Percentiles rank a stretch among this genome's conserved stretches.
These are phyloP conservation scores for Extremus antarcticus DNA, from an alignment of 495 filamentous ascomycete species.

Conservation along the genomic window DNA sequence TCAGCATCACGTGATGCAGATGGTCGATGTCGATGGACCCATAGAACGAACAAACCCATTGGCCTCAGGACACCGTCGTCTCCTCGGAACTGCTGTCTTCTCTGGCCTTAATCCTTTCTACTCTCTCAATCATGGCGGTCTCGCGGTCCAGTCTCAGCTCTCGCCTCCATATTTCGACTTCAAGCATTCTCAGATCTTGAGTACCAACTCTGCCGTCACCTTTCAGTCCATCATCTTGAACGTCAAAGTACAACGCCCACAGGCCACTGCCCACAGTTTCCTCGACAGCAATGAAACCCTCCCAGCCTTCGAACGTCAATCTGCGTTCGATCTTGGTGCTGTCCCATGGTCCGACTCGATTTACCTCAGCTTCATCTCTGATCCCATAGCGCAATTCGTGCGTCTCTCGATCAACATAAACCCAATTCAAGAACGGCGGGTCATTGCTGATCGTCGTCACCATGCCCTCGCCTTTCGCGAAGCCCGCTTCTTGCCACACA, in stretches of 20 bases:
- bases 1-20: no score
- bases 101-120: conserved; percentile 3
- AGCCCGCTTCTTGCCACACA: conserved; percentile 3
- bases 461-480: conserved; percentile 21
- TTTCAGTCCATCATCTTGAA: conserved; percentile 35
- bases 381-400: conserved; percentile 28
- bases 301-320: conserved; percentile 29
- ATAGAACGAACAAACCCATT: background rate
- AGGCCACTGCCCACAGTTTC: conserved; percentile 23
- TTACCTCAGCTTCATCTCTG: conserved; percentile 22
- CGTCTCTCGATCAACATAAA: conserved; percentile 26
- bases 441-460: conserved; percentile 27
- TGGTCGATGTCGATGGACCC: no score
- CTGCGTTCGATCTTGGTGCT: conserved; percentile 26
- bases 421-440: conserved; percentile 29
- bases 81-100: background rate
- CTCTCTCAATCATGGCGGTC: conserved; percentile 5
- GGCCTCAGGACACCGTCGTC: conserved; percentile 2
- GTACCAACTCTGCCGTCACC: conserved; percentile 4
- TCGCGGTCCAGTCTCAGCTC: conserved; percentile 1
- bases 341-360: conserved; percentile 25
- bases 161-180: conserved; percentile 7
- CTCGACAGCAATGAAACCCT: conserved; percentile 29
- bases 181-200: conserved; percentile 5
- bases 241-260: conserved; percentile 51